Evolutionary conservation across 768 basidiomycete genomes (phyloP), one percentile per base, ranked within the genome.

Genomic region (Tricholoma flavovirens): DNA sequence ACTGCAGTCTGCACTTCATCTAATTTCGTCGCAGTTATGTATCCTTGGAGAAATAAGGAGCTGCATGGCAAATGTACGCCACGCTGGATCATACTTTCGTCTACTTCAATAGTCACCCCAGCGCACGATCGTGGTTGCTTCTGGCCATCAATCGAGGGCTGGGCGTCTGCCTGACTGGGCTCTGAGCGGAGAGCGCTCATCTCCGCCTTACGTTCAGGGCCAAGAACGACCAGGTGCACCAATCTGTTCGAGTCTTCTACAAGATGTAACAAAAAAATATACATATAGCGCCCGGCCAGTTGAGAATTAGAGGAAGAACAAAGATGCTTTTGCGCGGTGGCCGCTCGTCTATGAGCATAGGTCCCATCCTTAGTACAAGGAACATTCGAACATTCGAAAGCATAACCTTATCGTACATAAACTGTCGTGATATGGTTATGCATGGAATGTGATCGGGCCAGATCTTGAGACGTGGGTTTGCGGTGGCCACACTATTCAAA

Each of bases 351-450:
- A 48, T 29, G 7, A 29, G 38, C 14, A 30, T 43, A 19, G 42
- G 38, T 53, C 43, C 52, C 38, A 29, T 42, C 15, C 38, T 29
- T 48, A 29, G 26, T 29, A 29, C 11, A 4, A 35, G 33, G 50
- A 15, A 36, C 21, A 19, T n/a, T 29, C 14, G n/a, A 46, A 32
- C 30, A n/a, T 35, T 33, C 56, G 19, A 59, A 53, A 36, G 35
- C 33, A 53, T 54, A 58, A 66, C 57, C 55, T 56, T 60, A 66
- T 66, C 60, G 54, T 65, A 57, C 68, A 64, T 60, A 62, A 67
- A 59, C 68, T 69, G 68, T 69, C 68, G 62, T 38, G 36, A 53
- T 53, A 53, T 29, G 43, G 40, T 53, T 53, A 49, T 30, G 29
- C 46, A 49, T 30, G 38, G 26, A 42, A 43, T 53, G 40, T 26